phyloP scores from a whole-genome alignment of 345 rosid genomes.

The Brassica cretica region DNA sequence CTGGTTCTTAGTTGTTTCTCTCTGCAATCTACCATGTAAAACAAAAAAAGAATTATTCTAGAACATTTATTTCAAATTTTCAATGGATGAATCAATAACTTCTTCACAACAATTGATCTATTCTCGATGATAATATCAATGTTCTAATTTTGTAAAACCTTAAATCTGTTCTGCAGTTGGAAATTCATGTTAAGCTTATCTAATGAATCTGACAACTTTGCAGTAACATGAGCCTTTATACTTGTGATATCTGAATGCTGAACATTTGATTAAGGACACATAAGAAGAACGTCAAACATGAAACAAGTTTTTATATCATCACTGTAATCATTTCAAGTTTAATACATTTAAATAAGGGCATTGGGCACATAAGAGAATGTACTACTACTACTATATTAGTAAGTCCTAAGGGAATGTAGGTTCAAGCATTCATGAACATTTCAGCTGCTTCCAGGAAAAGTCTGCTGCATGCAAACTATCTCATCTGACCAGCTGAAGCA shows the following conservation, averaged over 20 bases:
- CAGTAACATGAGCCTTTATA: too few species aligned
- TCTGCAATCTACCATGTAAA: not conserved
- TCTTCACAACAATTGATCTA: not conserved
- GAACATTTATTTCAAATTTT: not conserved
- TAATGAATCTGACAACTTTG: not conserved
- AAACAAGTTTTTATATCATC: conserved; percentile 9
- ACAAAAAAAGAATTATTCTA: not conserved
- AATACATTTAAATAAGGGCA: not conserved
- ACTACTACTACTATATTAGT: not conserved
- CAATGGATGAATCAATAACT: not conserved
- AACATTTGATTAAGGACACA: conserved; percentile 38
- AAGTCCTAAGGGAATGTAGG: conserved; percentile 26
- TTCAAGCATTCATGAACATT: conserved; percentile 90
- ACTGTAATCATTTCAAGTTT: not conserved
- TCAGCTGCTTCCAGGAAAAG: conserved; percentile 6
- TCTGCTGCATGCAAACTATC: conserved; percentile 20
- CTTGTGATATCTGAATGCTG: conserved; percentile 17
- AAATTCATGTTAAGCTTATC: conserved; percentile 68
- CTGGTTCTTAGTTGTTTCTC: not conserved
- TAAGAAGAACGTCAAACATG: not conserved
- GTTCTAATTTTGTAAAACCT: not conserved
- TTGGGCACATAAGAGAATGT: not conserved
- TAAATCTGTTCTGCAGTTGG: conserved; percentile 50
- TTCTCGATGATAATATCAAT: not conserved
- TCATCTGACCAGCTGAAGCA: conserved; percentile 42